Conservation (phyloP, 2,329 filamentous ascomycete genomes). For the Aspergillus brasiliensis region DNA sequence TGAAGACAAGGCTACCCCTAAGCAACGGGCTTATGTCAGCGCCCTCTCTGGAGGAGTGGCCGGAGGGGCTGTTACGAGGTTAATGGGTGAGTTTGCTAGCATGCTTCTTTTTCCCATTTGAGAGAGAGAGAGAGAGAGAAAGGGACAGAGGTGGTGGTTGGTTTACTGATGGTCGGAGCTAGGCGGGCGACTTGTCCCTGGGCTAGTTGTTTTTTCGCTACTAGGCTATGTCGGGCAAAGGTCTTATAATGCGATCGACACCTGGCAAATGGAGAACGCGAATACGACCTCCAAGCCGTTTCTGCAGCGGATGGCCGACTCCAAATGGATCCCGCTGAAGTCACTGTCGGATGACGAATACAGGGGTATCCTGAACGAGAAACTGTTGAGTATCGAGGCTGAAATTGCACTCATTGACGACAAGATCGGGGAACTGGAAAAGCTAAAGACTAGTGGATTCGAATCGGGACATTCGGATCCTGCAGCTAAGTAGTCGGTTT, state of each 20-base stretch:
- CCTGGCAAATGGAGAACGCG: slow-evolving; percentile 44
- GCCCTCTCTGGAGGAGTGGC: slow-evolving; percentile 71
- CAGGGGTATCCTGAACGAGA: slow-evolving; percentile 68
- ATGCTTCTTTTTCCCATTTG: slow-evolving; percentile 1
- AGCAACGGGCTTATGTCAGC: slow-evolving; percentile 68
- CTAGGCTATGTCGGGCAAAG: slow-evolving; percentile 61
- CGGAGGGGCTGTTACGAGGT: slow-evolving; percentile 56
- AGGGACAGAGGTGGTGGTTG: neutral
- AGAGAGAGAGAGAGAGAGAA: neutral
- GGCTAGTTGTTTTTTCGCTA: slow-evolving; percentile 60
- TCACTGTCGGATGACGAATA: slow-evolving; percentile 74
- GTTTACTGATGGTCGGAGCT: slow-evolving; percentile 28
- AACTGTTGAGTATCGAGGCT: slow-evolving; percentile 69
- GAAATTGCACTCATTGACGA: slow-evolving; percentile 80
- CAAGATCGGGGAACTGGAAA: slow-evolving; percentile 61
- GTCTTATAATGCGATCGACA: slow-evolving; percentile 56
- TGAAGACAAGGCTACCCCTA: slow-evolving; percentile 55
- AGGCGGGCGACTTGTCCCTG: slow-evolving; percentile 62
- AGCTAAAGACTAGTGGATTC: slow-evolving; percentile 18
- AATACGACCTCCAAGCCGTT: slow-evolving; percentile 44
- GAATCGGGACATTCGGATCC: slow-evolving; percentile 1
- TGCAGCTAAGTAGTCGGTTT: slow-evolving; percentile 5
- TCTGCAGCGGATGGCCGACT: slow-evolving; percentile 57
- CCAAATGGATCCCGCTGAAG: slow-evolving; percentile 71
- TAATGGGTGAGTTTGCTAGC: slow-evolving; percentile 51